Evolutionary conservation across 2,329 filamentous ascomycete species (phyloP).

Genomic region (Cladophialophora psammophila): DNA sequence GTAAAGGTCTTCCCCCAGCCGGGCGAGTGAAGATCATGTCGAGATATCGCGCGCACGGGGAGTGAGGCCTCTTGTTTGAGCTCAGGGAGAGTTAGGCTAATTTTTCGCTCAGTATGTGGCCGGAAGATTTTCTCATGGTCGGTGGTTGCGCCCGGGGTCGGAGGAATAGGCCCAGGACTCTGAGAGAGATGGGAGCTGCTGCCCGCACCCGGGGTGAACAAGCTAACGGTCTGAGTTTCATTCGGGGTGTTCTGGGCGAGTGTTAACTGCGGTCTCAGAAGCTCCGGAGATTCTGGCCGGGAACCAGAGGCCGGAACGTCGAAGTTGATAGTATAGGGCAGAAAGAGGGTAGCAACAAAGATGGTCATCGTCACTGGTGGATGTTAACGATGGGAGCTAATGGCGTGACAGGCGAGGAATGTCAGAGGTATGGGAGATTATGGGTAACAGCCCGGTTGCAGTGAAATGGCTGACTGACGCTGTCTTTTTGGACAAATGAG

Average conservation of each 20-base stretch:
- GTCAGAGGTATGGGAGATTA: background rate
- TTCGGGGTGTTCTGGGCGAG: constrained; percentile 13
- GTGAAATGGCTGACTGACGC: background rate
- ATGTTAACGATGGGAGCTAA: background rate
- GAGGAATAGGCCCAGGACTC: constrained; percentile 32
- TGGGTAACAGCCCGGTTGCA: background rate
- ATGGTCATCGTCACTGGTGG: constrained; percentile 58
- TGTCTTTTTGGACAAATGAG: background rate
- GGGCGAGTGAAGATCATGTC: constrained; percentile 76
- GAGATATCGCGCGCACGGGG: constrained; percentile 62
- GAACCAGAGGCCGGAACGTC: constrained; percentile 55
- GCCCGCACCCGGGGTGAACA: constrained; percentile 28
- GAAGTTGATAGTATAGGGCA: constrained; percentile 93
- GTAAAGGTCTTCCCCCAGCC: constrained; percentile 73
- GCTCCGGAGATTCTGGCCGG: constrained; percentile 22
- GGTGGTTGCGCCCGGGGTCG: constrained; percentile 52
- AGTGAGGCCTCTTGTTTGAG: constrained; percentile 58
- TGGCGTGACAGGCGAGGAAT: background rate
- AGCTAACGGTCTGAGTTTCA: constrained; percentile 26
- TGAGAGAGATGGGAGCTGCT: constrained; percentile 9
- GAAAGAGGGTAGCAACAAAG: constrained; percentile 72
- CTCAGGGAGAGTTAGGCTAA: constrained; percentile 32
- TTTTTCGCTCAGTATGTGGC: constrained; percentile 33
- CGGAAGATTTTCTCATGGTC: constrained; percentile 53
- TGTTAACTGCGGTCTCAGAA: constrained; percentile 10